These are phyloP conservation scores for Penicillium brevicompactum DNA, from an alignment of 2,329 filamentous ascomycete species.

Conservation along the genomic window DNA sequence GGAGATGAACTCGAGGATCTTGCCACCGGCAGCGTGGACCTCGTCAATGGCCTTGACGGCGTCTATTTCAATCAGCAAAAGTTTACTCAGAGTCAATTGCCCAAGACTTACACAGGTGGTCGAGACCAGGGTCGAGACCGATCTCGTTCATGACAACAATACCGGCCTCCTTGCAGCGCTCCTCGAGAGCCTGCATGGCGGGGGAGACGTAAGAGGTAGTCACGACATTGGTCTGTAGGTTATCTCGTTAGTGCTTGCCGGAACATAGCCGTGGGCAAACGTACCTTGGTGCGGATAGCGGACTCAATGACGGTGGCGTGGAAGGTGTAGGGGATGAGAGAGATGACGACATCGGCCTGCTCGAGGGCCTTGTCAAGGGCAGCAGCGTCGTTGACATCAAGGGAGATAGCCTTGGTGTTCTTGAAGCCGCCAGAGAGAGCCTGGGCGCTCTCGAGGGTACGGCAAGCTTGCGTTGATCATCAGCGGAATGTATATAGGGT, in stretches of 20 bases:
- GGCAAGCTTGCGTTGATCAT: slow-evolving; percentile 63
- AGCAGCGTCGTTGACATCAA: slow-evolving; percentile 76
- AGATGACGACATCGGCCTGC: slow-evolving; percentile 78
- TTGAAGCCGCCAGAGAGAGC: slow-evolving; percentile 71
- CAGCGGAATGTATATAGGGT: background rate
- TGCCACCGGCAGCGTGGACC: slow-evolving; percentile 84
- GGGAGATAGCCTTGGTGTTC: slow-evolving; percentile 71
- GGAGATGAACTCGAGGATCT: slow-evolving; percentile 77
- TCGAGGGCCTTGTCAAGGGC: slow-evolving; percentile 80
- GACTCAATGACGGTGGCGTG: slow-evolving; percentile 89
- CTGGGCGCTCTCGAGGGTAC: slow-evolving; percentile 76
- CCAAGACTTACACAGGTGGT: slow-evolving; percentile 21
- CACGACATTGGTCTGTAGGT: slow-evolving; percentile 80
- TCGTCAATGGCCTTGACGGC: slow-evolving; percentile 79
- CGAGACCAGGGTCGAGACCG: slow-evolving; percentile 48
- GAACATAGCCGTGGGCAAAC: background rate
- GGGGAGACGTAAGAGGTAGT: slow-evolving; percentile 93
- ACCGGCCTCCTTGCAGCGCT: slow-evolving; percentile 80
- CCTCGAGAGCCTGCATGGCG: slow-evolving; percentile 86
- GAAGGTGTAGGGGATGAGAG: slow-evolving; percentile 88
- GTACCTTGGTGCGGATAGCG: slow-evolving; percentile 75
- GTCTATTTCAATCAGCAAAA: slow-evolving; percentile 46
- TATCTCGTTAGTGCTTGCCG: background rate
- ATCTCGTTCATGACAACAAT: slow-evolving; percentile 99
- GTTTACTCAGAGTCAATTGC: background rate